Evolutionary conservation across 2,329 filamentous ascomycete genomes (phyloP), one percentile per base, ranked within the genome.

Genomic region (Phialophora chinensis): DNA sequence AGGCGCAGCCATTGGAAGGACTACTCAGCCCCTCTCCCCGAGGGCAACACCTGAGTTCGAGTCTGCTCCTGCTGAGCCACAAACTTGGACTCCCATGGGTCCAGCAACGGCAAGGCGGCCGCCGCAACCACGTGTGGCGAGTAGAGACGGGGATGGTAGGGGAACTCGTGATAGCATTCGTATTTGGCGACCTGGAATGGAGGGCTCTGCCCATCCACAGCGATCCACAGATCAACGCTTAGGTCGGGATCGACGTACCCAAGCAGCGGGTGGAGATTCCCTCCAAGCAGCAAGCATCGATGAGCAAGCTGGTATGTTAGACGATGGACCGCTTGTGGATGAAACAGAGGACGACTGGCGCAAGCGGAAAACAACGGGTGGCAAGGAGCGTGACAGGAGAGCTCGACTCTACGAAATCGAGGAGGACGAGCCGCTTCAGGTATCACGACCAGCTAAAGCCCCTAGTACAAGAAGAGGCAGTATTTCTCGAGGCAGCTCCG

Each of bases 251-350:
- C 27, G 44, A 35, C 57, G 27, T 25, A 11, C 23, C n/a, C 44
- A 60, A 14, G 25, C n/a, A 60, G 29, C 23, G 7, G 3, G 27
- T n/a, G 57, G 47, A 25, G 42, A 12, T 11, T 25, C 44, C 2
- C 29, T 53, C 14, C 44, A 44, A 23, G 17, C 49, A 61, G 33
- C 47, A n/a, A 27, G 7, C 38, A 6, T n/a, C 7, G 59, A 44
- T 7, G 49, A 53, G 23, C 44, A 54, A n/a, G 14, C 29, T 23
- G 25, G n/a, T 54, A 1, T 23, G 10, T 11, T 61, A 27, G 59
- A 33, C 5, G 83, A 86, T 61, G 78, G 82, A 14, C 80, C 82
- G 33, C 20, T 53, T 47, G 47, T 10, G 56, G 55, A 35, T 31
- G 49, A 55, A 52, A 33, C 38, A 38, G 54, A 60, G 50, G 49